Base-by-base conservation (phyloP, 371 early-diverging fungal genomes). In the Apophysomyces elegans region DNA sequence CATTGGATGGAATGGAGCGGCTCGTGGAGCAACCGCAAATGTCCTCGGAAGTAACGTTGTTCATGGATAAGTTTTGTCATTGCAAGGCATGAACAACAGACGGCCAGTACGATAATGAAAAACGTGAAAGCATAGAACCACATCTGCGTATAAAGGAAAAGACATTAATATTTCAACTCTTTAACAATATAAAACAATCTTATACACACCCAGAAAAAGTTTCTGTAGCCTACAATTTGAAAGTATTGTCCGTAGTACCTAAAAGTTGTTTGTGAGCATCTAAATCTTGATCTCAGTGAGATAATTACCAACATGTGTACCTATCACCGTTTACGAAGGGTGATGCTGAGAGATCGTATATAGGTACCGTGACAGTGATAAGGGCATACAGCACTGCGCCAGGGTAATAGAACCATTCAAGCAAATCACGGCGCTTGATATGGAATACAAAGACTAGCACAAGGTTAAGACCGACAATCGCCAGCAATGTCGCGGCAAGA, bases 391-490 rank as follows among this genome's bases (percentile, higher is more conserved):
- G 1, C 5, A 67, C 5, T 14, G 56, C 43, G 7, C n/a, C 16
- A 37, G 65, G 65, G 44, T 67, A 70, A 44, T 73, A 73, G 32
- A 38, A 56, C 5, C 62, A 56, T 21, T 69, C 70, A 0, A 67
- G 43, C 43, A 56, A 37, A 13, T 65, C 61, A 8, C 47, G 37
- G 8, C 61, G 63, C 39, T 66, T 59, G 5, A 73, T 32, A 43
- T 70, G 70, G 16, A 68, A 21, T 0, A 77, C 78, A 61, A 77
- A 74, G 1, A 77, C 63, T 7, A 77, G 41, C 6, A 77, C 70
- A 8, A 77, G 58, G 32, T 77, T 77, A 43, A 77, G 16, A 32
- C 78, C 78, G 2, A 77, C 70, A 0, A 71, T 35, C 5, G 73
- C 56, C 12, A 77, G 41, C 21, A 66, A 67, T 2, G 59, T 16